These are phyloP conservation scores for Nakazawaea molendinolei DNA, from an alignment of 805 yeast genomes.

Conservation along the genomic window DNA sequence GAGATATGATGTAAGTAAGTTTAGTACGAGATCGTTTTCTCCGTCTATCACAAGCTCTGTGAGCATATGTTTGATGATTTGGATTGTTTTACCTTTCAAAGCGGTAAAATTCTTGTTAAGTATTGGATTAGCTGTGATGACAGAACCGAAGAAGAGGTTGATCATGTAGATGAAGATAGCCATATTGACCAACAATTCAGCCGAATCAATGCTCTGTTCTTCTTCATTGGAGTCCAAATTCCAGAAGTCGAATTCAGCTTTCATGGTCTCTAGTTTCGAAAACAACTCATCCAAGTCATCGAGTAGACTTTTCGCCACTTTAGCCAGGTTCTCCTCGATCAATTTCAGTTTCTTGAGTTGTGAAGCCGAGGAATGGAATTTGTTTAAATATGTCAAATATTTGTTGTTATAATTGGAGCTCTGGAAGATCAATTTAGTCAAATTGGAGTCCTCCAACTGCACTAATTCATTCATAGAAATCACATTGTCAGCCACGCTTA, in stretches of 20 bases:
- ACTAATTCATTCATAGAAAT: constrained; percentile 26
- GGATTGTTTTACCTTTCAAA: constrained; percentile 15
- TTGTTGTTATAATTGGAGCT: constrained; percentile 22
- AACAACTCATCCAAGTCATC: constrained; percentile 18
- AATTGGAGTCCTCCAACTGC: constrained; percentile 17
- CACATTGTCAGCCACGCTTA: constrained; percentile 30
- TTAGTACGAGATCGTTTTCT: constrained; percentile 22
- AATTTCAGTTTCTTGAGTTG: constrained; percentile 6
- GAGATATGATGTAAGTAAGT: constrained; percentile 19
- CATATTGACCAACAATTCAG: constrained; percentile 4
- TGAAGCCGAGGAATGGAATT: constrained; percentile 14
- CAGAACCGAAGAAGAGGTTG: constrained; percentile 16
- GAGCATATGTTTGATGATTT: constrained; percentile 17
- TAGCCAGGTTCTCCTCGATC: constrained; percentile 15
- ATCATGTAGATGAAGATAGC: constrained; percentile 17
- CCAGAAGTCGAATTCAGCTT: constrained; percentile 16
- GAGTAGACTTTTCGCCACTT: constrained; percentile 20
- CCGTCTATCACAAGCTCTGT: constrained; percentile 18
- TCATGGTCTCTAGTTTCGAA: background rate
- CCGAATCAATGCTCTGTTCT: constrained; percentile 13
- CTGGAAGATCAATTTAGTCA: constrained; percentile 22
- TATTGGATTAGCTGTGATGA: constrained; percentile 8
- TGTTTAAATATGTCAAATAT: constrained; percentile 15
- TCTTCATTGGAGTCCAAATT: constrained; percentile 20
- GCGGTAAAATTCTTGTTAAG: constrained; percentile 14